Base-by-base conservation (phyloP, 495 filamentous ascomycete genomes). In the Neurospora terricola region DNA sequence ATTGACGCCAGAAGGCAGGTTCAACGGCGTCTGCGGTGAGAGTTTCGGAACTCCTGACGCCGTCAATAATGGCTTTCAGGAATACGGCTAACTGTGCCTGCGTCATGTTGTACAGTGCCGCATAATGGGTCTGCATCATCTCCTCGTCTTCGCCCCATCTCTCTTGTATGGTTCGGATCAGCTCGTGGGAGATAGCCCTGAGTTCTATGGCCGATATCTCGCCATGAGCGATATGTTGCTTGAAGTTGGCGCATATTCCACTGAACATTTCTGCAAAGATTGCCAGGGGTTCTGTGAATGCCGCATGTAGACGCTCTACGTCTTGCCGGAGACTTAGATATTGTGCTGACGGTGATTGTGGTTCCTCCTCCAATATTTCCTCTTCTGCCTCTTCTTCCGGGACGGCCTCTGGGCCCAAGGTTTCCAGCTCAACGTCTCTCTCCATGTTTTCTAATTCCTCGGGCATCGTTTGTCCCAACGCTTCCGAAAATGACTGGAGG, bases 211-310 rank as follows among this genome's bases (percentile, higher is more conserved):
- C 70, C 2, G 39, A 27, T 8, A 76, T 70, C 18, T 74, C 62
- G n/a, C 77, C 77, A 21, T 71, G 43, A 16, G 59, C 34, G 23
- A 80, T 75, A 1, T 12, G 8, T 5, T 76, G 75, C 18, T 74
- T 71, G 23, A 79, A 39, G 12, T 72, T 73, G 40, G 18, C 18
- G 45, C 72, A 76, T 14, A 79, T 37, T 18, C 5, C 5, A 36
- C 54, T 18, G 30, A 66, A 66, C 27, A 66, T 34, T 66, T 66
- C 54, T 3, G 54, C 54, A 66, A 66, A 66, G 14, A 66, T 66
- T 0, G 54, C 54, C 14, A 66, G 54, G 27, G 54, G 54, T 36
- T 66, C 54, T 18, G 54, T 34, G 14, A 4, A 66, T 34, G 54
- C 54, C 54, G 14, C 14, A 30, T 66, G 54, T 66, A 66, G 54